Base-by-base conservation (phyloP, 805 yeast genomes). In the Wickerhamiella domercqiae region DNA sequence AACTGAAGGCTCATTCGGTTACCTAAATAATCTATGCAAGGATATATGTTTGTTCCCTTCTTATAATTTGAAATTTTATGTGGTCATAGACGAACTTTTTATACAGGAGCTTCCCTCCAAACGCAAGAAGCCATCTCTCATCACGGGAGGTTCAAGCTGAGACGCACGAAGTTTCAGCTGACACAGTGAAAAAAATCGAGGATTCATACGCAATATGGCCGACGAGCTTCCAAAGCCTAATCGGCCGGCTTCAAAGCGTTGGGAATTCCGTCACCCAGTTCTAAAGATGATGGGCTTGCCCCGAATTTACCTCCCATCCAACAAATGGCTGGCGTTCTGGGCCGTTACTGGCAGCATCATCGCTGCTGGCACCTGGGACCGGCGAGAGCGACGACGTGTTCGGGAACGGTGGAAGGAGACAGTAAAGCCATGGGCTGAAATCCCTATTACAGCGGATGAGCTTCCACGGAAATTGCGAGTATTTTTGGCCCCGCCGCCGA, bases 401-500 rank as follows among this genome's bases (percentile, higher is more conserved):
- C 61, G 95, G 29, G 59, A 66, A 31, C 63, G 68, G 43, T 82
- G 79, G 70, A 73, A 78, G 64, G 64, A 64, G 15, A 48, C 61
- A 36, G 93, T 82, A 2, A 60, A 71, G 32, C 59, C 56, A 13
- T 54, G 69, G 32, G 71, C 87, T 11, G 53, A 68, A 19, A 63
- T 55, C 20, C 68, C 70, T 14, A 48, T 75, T 31, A 35, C 31
- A 1, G 55, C 73, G 1, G 60, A 70, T 40, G 64, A 67, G 38
- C 49, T 68, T 16, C 82, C 94, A 2, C 67, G 98, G 41, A 80
- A 76, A 47, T 62, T 90, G 34, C 73, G 80, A 1, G 74, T 90
- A 1, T 86, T 76, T 54, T 69, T 86, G 39, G 93, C 94, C 0
- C 98, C 98, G n/a, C 96, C 97, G 6, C 97, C 98, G 16, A 80